phyloP scores from a whole-genome alignment of 129 eudicot genomes.

The Flaveria brownii region DNA sequence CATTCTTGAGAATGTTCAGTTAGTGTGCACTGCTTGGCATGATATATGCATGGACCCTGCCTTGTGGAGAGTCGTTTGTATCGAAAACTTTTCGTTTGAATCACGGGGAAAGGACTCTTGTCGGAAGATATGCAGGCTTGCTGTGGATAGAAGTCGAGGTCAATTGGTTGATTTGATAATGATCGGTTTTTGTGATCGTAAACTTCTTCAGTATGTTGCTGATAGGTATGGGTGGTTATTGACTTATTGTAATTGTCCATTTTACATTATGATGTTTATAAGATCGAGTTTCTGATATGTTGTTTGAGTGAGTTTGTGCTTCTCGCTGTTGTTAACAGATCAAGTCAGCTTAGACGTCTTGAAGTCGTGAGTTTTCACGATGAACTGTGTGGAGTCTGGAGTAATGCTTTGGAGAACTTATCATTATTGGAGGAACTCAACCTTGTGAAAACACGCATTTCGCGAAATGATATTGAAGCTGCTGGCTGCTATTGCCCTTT shows the following conservation, averaged over 20 bases:
- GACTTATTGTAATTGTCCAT: neutral
- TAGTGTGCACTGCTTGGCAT: conserved; percentile 11
- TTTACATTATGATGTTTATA: neutral
- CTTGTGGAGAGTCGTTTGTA: neutral
- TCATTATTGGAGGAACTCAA: neutral
- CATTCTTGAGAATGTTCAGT: neutral
- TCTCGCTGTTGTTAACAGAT: neutral
- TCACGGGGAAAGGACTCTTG: neutral
- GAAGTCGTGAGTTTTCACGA: neutral
- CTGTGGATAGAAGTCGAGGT: conserved; percentile 3
- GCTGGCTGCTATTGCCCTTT: neutral
- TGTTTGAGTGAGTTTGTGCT: no score
- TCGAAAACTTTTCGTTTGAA: neutral
- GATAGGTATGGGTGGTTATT: neutral
- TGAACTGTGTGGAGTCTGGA: neutral
- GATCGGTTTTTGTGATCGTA: neutral
- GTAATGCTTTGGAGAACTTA: neutral
- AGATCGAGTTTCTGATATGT: neutral
- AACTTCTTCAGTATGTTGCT: neutral
- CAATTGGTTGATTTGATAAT: neutral
- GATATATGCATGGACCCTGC: neutral
- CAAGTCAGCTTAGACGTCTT: conserved; percentile 8
- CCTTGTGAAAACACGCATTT: neutral
- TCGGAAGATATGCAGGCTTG: neutral
- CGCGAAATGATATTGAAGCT: neutral